A percentile compares a stretch with the other conserved stretches of the same genome.
Conservation (phyloP, 345 rosid species). For the Gossypium thurberi region DNA sequence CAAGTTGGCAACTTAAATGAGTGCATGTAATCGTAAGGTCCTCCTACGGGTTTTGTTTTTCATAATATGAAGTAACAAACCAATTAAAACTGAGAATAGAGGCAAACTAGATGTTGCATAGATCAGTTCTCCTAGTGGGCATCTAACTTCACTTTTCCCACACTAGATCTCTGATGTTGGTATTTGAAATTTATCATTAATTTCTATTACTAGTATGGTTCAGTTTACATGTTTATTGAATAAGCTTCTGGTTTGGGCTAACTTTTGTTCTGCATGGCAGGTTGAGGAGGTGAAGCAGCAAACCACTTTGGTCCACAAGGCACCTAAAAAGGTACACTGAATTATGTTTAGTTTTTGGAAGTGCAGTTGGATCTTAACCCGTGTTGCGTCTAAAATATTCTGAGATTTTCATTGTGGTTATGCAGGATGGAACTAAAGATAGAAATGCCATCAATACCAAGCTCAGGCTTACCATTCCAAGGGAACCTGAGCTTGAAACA, state of each 20-base stretch:
- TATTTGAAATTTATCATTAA: background rate
- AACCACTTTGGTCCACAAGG: slow-evolving; percentile 66
- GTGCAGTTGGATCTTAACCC: background rate
- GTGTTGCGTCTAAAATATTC: background rate
- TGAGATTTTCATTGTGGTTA: slow-evolving; percentile 15
- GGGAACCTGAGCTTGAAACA: slow-evolving; percentile 89
- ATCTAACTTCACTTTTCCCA: background rate
- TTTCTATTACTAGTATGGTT: background rate
- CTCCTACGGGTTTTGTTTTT: background rate
- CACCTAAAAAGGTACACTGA: slow-evolving; percentile 53
- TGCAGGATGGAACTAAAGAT: slow-evolving; percentile 51
- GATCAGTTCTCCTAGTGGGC: background rate
- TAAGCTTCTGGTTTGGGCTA: background rate
- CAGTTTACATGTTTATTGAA: background rate
- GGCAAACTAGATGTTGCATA: slow-evolving; percentile 4
- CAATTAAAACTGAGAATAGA: background rate
- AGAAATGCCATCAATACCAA: slow-evolving; percentile 30
- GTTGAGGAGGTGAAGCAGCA: slow-evolving; percentile 53
- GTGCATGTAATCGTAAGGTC: background rate
- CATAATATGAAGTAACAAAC: background rate
- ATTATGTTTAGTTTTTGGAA: background rate
- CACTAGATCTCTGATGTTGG: background rate
- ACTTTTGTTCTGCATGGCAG: slow-evolving; percentile 32
- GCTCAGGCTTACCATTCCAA: slow-evolving; percentile 72
- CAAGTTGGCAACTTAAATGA: background rate